Evolutionary conservation across 1,284 basidiomycete genomes (phyloP), one percentile per base, ranked within the genome.

Genomic region (Sanghuangporus sanghuang): DNA sequence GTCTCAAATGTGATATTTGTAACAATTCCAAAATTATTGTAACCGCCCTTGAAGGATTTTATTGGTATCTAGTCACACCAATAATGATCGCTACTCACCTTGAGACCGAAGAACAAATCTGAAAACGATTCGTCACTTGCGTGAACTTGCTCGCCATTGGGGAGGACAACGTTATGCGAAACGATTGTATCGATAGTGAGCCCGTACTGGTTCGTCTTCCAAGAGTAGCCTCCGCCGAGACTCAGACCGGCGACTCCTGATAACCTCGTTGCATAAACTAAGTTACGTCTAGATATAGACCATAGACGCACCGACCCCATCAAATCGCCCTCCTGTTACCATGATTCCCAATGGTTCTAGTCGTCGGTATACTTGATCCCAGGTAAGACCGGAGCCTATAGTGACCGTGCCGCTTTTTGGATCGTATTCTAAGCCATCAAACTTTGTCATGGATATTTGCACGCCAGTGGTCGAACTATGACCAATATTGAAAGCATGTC

Each of bases 381-480:
- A 71, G 18, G 59, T 67, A 5, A 65, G 58, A 18, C 68, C 68
- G 32, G 64, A 38, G 7, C 70, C 70, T 18, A 68, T 55, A 11
- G 52, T 65, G 1, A 64, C 67, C 48, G 63, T 64, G 16, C 55
- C 35, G 12, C 54, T 52, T 23, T 65, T 48, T 21, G 65, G 50
- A 40, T 69, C 50, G 27, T 65, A 66, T 8, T 32, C 55, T 16
- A 68, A 59, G 12, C 64, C 36, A 18, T 65, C 64, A 53, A 71
- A 71, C 3, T 63, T 49, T 14, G 62, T 42, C 67, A 72, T 67
- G 8, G 70, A 64, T 46, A 72, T 70, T 21, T 69, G 68, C 6
- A 72, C 67, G 35, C 71, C 71, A 18, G 50, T 54, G 6, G 70
- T 69, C n/a, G 70, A 71, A 55, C 68, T 69, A 44, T 68, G 66